phyloP scores from a whole-genome alignment of 768 basidiomycete genomes.

The Auriscalpium vulgare region DNA sequence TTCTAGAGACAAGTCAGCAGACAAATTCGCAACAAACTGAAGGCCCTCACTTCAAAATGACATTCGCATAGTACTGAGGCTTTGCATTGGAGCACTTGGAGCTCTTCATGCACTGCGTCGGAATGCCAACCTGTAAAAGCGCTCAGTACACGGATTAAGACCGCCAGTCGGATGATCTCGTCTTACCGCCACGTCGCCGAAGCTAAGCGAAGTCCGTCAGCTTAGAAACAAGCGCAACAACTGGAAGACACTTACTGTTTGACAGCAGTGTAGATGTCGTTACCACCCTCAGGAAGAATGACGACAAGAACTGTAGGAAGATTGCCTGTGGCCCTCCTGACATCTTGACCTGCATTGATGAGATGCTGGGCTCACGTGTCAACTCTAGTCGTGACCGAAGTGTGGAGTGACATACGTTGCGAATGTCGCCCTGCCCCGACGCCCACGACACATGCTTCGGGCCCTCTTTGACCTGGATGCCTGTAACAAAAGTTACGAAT shows the following conservation, averaged over 20 bases:
- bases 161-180: background rate
- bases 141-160: background rate
- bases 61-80: conserved; percentile 74
- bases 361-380: conserved; percentile 32
- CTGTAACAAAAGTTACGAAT: conserved; percentile 24
- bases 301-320: conserved; percentile 56
- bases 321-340: conserved; percentile 29
- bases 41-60: conserved; percentile 59
- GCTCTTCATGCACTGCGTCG: conserved; percentile 72
- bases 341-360: conserved; percentile 40
- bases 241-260: conserved; percentile 53
- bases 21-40: background rate
- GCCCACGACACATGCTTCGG: conserved; percentile 44
- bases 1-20: conserved; percentile 30
- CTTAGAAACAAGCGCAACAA: background rate
- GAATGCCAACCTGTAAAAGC: conserved; percentile 50
- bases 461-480: conserved; percentile 45
- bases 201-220: conserved; percentile 32
- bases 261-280: conserved; percentile 68
- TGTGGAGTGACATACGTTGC: background rate
- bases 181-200: conserved; percentile 57
- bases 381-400: background rate
- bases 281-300: conserved; percentile 64
- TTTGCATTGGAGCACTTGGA: conserved; percentile 60
- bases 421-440: conserved; percentile 49